Percentiles rank a stretch among this genome's conserved stretches.
Evolutionary conservation across 805 yeast species (phyloP).

Genomic region (Starmerella asiatica): DNA sequence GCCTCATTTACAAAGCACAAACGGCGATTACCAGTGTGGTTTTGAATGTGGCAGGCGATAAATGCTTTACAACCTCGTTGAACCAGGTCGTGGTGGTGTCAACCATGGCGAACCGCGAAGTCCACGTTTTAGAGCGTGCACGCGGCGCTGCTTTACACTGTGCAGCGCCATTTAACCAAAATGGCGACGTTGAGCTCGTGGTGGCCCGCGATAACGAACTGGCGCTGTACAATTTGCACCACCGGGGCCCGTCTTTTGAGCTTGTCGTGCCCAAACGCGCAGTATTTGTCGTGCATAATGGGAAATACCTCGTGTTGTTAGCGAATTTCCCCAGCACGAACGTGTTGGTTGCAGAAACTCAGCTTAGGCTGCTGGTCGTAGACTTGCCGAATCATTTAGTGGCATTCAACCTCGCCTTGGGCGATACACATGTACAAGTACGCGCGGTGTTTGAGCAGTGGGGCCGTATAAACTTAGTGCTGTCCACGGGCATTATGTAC

Average conservation of each 20-base stretch:
- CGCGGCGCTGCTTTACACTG: constrained; percentile 38
- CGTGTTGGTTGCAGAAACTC: constrained; percentile 21
- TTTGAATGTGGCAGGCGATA: constrained; percentile 31
- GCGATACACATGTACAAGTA: constrained; percentile 41
- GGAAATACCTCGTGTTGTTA: constrained; percentile 38
- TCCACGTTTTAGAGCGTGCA: constrained; percentile 32
- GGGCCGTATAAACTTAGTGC: constrained; percentile 46
- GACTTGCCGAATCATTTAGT: constrained; percentile 60
- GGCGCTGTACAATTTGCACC: constrained; percentile 39
- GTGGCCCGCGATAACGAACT: constrained; percentile 55
- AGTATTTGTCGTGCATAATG: constrained; percentile 33
- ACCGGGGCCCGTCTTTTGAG: constrained; percentile 34
- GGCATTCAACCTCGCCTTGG: constrained; percentile 52
- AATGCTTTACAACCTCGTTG: constrained; percentile 60
- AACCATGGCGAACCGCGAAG: constrained; percentile 44
- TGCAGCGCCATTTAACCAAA: constrained; percentile 22
- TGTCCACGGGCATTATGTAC: constrained; percentile 64
- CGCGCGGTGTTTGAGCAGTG: constrained; percentile 44
- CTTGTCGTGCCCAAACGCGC: constrained; percentile 45
- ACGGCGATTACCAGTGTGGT: constrained; percentile 75
- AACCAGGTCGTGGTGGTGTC: constrained; percentile 55
- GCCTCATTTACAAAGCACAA: constrained; percentile 50
- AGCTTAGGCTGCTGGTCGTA: constrained; percentile 49
- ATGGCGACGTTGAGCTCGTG: constrained; percentile 35
- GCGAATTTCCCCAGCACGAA: constrained; percentile 6